phyloP scores from a whole-genome alignment of 2,329 filamentous ascomycete genomes.

The Fusarium sp. region DNA sequence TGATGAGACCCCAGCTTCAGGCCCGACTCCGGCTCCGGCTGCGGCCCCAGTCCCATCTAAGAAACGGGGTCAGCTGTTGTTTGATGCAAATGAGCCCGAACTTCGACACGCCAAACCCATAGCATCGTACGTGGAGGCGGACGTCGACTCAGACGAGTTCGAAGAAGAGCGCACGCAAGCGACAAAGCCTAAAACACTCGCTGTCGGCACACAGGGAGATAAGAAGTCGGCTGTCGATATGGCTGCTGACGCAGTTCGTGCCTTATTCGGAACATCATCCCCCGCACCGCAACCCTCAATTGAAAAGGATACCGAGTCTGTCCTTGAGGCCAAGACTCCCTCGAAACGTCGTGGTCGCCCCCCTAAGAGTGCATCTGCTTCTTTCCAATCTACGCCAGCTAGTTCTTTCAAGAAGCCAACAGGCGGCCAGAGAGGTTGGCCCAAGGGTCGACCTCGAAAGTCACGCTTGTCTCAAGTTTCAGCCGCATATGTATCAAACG shows the following conservation, averaged over 20 bases:
- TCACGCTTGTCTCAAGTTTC: conserved; percentile 29
- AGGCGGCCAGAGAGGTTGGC: conserved; percentile 34
- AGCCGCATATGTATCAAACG: background rate
- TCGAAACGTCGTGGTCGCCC: conserved; percentile 47
- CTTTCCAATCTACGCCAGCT: background rate
- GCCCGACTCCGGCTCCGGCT: background rate
- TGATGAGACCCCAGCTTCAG: background rate
- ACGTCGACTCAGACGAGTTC: conserved; percentile 51
- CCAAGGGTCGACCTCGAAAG: conserved; percentile 45
- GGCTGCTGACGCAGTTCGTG: conserved; percentile 49
- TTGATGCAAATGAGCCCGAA: conserved; percentile 57
- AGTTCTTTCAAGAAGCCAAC: conserved; percentile 33
- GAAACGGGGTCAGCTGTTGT: conserved; percentile 39
- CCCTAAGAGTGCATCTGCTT: conserved; percentile 39
- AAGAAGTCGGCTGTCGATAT: conserved; percentile 50
- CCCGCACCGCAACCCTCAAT: background rate
- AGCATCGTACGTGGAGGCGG: conserved; percentile 61
- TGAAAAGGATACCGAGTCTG: background rate
- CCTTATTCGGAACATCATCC: conserved; percentile 39
- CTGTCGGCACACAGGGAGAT: background rate
- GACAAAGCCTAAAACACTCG: conserved; percentile 2
- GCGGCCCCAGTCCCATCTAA: conserved; percentile 12
- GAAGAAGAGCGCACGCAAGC: conserved; percentile 54
- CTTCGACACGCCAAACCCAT: conserved; percentile 63
- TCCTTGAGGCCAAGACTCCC: conserved; percentile 2